Base-by-base conservation (phyloP, 148 eudicot species). In the Euryodendron excelsum region DNA sequence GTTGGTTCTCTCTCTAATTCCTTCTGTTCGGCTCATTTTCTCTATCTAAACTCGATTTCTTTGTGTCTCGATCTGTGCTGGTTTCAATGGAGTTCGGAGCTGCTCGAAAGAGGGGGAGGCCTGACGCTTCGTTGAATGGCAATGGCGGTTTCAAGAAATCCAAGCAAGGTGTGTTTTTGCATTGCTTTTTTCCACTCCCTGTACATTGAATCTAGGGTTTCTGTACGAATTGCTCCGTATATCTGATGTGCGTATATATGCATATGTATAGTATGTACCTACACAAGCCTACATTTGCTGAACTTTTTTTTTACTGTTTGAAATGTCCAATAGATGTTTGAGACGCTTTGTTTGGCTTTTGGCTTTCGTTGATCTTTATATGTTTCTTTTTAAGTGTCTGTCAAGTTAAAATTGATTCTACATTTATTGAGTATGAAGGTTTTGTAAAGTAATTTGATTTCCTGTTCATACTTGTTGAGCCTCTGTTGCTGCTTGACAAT, bases 121-220 rank as follows among this genome's bases (percentile, higher is more conserved):
- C 56, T 0, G 88, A 80, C 3, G 78, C 80, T 82, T 75, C 87
- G 70, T 33, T 82, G 61, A 87, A 90, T 47, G 91, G 88, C 34
- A 86, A 87, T 86, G 91, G 90, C 71, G 88, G 87, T 36, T 88
- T 81, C 65, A 92, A 92, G 90, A 90, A 90, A 78, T 78, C 79
- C 79, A 91, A 87, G 74, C 88, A 83, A 83, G 96, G 96, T 91
- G 55, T 23, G 53, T 28, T 20, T 50, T 47, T 25, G 3, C 12
- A 17, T 59, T 25, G 47, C 28, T 69, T 50, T 64, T 34, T 28
- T 65, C 59, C 64, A 53, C 45, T 63, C 47, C 60, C 33, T 30
- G 2, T 18, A 1, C 62, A 33, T 28, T 15, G 25, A 55, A 63
- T 80, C 70, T 76, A 21, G 64, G 73, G 18, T 21, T 71, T 69